Evolutionary conservation across 768 basidiomycete species (phyloP).

Genomic region (Imleria badia): DNA sequence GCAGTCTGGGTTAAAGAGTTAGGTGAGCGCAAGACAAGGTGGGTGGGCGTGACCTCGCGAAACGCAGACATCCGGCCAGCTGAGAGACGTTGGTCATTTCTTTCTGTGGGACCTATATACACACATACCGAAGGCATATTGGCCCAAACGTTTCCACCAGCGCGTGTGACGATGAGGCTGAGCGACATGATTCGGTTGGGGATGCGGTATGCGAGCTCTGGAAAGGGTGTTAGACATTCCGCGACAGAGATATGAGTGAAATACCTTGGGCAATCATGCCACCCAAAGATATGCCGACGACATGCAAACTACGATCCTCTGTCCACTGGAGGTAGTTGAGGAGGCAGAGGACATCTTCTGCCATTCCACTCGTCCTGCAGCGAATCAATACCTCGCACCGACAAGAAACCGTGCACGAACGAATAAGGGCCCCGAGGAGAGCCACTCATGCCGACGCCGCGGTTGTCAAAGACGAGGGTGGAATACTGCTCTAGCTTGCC

Average conservation of each 20-base stretch:
- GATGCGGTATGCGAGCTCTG: conserved; percentile 69
- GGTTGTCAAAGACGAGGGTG: conserved; percentile 78
- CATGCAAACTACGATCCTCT: conserved; percentile 54
- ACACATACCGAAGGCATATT: conserved; percentile 64
- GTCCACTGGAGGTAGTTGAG: conserved; percentile 77
- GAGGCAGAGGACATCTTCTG: conserved; percentile 65
- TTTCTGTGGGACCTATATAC: neutral
- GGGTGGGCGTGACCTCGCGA: conserved; percentile 33
- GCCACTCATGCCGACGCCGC: conserved; percentile 77
- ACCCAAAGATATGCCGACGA: conserved; percentile 76
- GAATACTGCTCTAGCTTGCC: conserved; percentile 52
- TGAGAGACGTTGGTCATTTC: conserved; percentile 16
- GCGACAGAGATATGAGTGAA: neutral
- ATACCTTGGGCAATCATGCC: conserved; percentile 84
- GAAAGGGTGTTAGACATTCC: neutral
- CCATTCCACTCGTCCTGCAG: conserved; percentile 71
- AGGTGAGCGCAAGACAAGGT: neutral
- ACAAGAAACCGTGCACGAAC: conserved; percentile 39
- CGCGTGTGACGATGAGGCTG: conserved; percentile 65
- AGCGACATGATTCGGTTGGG: conserved; percentile 68
- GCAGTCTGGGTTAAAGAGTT: conserved; percentile 31
- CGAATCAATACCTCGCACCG: neutral
- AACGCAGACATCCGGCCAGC: conserved; percentile 39
- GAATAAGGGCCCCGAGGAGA: conserved; percentile 75
- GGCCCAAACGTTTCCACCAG: conserved; percentile 55